Conservation (phyloP, 176 grass and related monocot species). For the Eremochloa ophiuroides region DNA sequence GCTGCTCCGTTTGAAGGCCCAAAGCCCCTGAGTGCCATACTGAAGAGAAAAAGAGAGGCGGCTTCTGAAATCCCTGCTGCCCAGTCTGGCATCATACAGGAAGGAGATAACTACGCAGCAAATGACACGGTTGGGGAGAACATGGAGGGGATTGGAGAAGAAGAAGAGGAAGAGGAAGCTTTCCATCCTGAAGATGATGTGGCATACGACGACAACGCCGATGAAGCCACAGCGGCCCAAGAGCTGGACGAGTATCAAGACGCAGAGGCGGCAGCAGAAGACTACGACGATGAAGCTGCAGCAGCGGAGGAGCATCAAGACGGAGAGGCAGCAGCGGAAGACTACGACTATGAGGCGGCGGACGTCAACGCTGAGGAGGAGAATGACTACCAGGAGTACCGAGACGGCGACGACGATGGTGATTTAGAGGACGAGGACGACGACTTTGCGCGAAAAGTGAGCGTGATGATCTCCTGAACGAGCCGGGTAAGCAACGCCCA, state of each 20-base stretch:
- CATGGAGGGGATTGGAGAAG: slow-evolving; percentile 22
- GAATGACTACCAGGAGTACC: slow-evolving; percentile 43
- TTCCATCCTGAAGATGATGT: slow-evolving; percentile 36
- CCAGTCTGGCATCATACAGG: slow-evolving; percentile 19
- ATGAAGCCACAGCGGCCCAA: not conserved
- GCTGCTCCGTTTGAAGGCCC: slow-evolving; percentile 48
- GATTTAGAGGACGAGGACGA: slow-evolving; percentile 48
- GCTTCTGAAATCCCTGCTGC: slow-evolving; percentile 11
- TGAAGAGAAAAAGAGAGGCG: slow-evolving; percentile 53
- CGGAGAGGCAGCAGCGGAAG: slow-evolving; percentile 23
- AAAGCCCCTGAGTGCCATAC: slow-evolving; percentile 46
- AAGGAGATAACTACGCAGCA: not conserved
- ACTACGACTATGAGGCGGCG: slow-evolving; percentile 29
- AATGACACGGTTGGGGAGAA: not conserved
- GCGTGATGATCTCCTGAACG: slow-evolving; percentile 44
- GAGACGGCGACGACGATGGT: slow-evolving; percentile 33
- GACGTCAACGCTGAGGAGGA: slow-evolving; percentile 28
- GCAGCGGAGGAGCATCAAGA: slow-evolving; percentile 21
- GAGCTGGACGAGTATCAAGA: slow-evolving; percentile 33
- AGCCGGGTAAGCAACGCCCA: not conserved
- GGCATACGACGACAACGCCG: not conserved
- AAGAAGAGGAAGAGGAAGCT: slow-evolving; percentile 28
- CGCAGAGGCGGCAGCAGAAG: slow-evolving; percentile 22
- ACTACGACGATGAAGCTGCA: slow-evolving; percentile 23
- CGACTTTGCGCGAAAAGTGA: slow-evolving; percentile 45